A percentile compares a stretch with the other conserved stretches of the same genome.
Evolutionary conservation across 176 grass and related monocot species (phyloP).

Genomic region (Dendrocalamus sinicus): DNA sequence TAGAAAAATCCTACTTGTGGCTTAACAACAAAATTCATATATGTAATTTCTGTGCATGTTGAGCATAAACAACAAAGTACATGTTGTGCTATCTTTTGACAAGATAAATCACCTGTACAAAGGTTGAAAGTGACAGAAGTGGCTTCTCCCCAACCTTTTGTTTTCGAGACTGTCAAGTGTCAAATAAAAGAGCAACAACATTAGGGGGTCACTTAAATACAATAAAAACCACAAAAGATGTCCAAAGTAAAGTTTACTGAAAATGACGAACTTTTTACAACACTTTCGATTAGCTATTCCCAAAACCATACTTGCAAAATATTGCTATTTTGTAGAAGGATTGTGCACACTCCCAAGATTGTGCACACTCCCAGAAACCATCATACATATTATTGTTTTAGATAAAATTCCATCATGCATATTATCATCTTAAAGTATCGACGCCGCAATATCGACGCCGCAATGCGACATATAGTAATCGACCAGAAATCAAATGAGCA

Average conservation of each 20-base stretch:
- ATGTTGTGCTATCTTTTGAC: neutral
- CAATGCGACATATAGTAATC: too few relatives aligned
- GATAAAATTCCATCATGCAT: too few relatives aligned
- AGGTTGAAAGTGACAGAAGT: constrained; percentile 91
- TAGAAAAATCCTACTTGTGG: neutral
- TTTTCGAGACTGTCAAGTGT: constrained; percentile 79
- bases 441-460: too few relatives aligned
- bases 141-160: constrained; percentile 97
- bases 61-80: constrained; percentile 21
- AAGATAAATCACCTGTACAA: constrained; percentile 80
- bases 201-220: constrained; percentile 2
- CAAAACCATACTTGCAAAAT: constrained; percentile 29
- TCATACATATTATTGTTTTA: too few relatives aligned
- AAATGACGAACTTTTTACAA: constrained; percentile 1
- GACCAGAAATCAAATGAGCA: too few relatives aligned
- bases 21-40: neutral
- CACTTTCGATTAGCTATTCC: neutral
- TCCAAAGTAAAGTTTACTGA: constrained; percentile 28
- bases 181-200: constrained; percentile 42
- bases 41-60: constrained; percentile 7
- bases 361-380: too few relatives aligned
- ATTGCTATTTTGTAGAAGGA: neutral
- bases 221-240: constrained; percentile 7
- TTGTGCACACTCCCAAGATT: neutral
- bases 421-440: too few relatives aligned